Base-by-base conservation (phyloP, 129 eudicot species). In the Sambucus nigra region DNA sequence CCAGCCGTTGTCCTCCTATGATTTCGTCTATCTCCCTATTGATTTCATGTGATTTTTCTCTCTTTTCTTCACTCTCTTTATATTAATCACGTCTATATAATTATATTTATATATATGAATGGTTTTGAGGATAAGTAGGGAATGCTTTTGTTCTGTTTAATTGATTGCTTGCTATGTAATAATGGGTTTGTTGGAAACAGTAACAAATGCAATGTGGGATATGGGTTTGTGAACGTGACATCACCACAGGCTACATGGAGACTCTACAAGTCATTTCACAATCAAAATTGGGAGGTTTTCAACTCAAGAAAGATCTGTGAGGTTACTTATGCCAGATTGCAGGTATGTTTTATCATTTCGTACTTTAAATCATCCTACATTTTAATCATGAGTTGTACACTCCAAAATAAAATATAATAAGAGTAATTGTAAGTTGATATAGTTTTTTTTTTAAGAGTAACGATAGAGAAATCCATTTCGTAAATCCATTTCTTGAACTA, bases 171-270 rank as follows among this genome's bases (percentile, higher is more conserved):
- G 1, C 5, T 5, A 3, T 2, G n/a, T 10, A 40, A 40, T 12
- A 5, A 5, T 35, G 42, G n/a, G 16, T 38, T 51, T 19, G 25
- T 25, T 48, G 61, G n/a, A 19, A 6, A 32, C 65, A 89, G 95
- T 52, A 89, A 89, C 82, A 89, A 89, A 58, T 89, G 98, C 77
- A 89, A 89, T 25, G 95, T 89, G 47, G 98, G 98, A 65, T 89
- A 89, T 61, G 98, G 95, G 46, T 89, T 89, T 29, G 98, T 89
- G 76, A 89, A 89, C 81, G 79, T 89, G 98, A 89, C 98, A 3
- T 71, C 94, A 0, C 81, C 98, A 0, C 73, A 79, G 69, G 95
- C 88, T 0, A 72, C 98, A 25, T 54, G 75, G 79, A 82, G 98
- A 39, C 77, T 89, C 28, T 76, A 89, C 60, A 76, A 76, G 64